Percentiles rank a stretch among this genome's conserved stretches.
These are phyloP conservation scores for Ceratocystis harringtonii DNA, from an alignment of 2,329 filamentous ascomycete species.

Conservation along the genomic window DNA sequence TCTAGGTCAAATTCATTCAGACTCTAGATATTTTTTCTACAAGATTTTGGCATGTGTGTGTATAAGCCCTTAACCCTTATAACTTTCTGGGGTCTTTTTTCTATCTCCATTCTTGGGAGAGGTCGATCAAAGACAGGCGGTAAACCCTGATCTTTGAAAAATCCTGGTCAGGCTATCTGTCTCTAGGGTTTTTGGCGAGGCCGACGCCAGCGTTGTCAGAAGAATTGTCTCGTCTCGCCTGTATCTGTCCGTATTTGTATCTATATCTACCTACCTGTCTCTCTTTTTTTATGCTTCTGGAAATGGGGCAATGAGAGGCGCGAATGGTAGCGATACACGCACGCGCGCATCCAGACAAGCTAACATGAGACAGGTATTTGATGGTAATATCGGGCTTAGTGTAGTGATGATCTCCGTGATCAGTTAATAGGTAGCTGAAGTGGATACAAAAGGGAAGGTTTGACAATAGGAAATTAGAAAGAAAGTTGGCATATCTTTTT, in stretches of 20 bases:
- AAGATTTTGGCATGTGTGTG: conserved; percentile 4
- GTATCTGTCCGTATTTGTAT: too few species aligned
- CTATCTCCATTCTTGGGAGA: not conserved
- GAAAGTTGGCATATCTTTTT: not conserved
- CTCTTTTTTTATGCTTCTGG: not conserved
- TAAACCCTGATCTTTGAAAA: too few species aligned
- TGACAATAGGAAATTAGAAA: not conserved
- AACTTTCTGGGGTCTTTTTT: not conserved
- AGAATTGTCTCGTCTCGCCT: too few species aligned
- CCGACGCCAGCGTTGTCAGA: too few species aligned
- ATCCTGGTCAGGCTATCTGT: too few species aligned
- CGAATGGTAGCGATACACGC: not conserved
- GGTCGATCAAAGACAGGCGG: too few species aligned
- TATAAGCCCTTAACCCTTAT: conserved; percentile 7
- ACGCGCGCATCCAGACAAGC: not conserved
- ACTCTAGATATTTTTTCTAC: conserved; percentile 13
- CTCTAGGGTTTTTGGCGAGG: too few species aligned
- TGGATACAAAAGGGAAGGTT: not conserved
- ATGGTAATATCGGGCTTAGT: not conserved
- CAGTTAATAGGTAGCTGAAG: not conserved
- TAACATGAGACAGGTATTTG: not conserved
- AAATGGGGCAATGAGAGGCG: not conserved
- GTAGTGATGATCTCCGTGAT: not conserved
- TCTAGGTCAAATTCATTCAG: conserved; percentile 17
- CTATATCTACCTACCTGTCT: not conserved